Evolutionary conservation across 2,329 filamentous ascomycete species (phyloP).

Genomic region (Coccinonectria pachysandricola): DNA sequence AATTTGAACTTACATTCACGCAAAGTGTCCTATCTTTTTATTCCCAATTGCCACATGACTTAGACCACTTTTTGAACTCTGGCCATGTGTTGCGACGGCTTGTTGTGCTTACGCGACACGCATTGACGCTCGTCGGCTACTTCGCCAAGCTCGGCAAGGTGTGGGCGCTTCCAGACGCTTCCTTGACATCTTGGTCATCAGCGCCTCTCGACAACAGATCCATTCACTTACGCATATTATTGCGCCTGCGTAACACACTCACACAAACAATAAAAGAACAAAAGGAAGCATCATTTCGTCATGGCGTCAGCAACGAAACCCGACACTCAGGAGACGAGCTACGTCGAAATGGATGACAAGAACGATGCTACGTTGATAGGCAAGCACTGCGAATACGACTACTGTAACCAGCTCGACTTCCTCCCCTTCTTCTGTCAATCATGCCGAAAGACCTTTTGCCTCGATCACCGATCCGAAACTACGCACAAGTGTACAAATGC

Average conservation of each 20-base stretch:
- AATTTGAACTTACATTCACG: too few species aligned
- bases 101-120: conserved; percentile 4
- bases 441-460: conserved; percentile 76
- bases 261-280: too few species aligned
- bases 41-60: too few species aligned
- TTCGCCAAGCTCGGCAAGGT: conserved; percentile 18
- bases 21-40: too few species aligned
- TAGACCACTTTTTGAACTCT: too few species aligned
- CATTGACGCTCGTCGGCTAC: conserved; percentile 3
- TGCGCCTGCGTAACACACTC: too few species aligned
- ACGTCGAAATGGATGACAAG: conserved; percentile 60
- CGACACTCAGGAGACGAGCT: conserved; percentile 41
- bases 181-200: conserved; percentile 16
- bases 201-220: conserved; percentile 10
- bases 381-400: conserved; percentile 79
- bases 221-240: too few species aligned
- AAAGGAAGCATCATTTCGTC: too few species aligned
- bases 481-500: conserved; percentile 58
- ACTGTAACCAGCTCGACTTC: conserved; percentile 93
- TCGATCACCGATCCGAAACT: conserved; percentile 83
- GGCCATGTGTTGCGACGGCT: too few species aligned
- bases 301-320: conserved; percentile 45
- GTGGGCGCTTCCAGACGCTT: conserved; percentile 25
- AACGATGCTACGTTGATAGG: conserved; percentile 77
- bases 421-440: conserved; percentile 90